phyloP scores from a whole-genome alignment of 768 basidiomycete species.

The Leccinum longicurvipes region DNA sequence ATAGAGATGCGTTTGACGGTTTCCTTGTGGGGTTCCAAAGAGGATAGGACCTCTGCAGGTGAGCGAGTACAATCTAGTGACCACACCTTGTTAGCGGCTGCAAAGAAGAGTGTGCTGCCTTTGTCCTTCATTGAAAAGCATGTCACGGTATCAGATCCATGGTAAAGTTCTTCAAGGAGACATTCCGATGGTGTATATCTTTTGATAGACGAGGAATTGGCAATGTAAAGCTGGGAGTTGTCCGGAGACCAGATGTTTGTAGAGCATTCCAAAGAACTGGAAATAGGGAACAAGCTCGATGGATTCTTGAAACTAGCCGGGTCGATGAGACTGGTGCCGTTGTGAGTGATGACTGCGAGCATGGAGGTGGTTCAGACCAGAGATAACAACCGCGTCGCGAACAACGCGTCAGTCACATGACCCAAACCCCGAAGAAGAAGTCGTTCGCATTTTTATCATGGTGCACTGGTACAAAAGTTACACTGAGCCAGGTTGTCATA shows the following conservation, averaged over 20 bases:
- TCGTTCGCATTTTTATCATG: too few species aligned
- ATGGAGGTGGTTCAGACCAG: constrained; percentile 30
- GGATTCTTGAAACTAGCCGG: constrained; percentile 44
- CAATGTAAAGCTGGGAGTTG: constrained; percentile 52
- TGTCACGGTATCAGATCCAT: constrained; percentile 25
- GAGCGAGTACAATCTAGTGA: constrained; percentile 45
- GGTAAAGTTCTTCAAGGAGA: constrained; percentile 43
- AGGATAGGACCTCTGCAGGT: constrained; percentile 41
- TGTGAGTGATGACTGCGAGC: constrained; percentile 53
- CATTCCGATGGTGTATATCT: constrained; percentile 50
- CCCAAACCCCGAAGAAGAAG: too few species aligned
- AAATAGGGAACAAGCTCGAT: constrained; percentile 40
- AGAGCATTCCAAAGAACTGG: constrained; percentile 27
- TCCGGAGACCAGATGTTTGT: constrained; percentile 52
- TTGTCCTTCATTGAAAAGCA: constrained; percentile 35
- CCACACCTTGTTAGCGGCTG: constrained; percentile 43
- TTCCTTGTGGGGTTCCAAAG: constrained; percentile 50
- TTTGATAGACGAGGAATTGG: constrained; percentile 45
- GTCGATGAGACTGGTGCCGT: constrained; percentile 48
- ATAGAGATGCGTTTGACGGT: constrained; percentile 53
- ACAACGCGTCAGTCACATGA: constrained; percentile 27
- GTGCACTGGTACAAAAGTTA: too few species aligned
- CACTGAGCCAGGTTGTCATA: too few species aligned
- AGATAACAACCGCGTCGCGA: constrained; percentile 15
- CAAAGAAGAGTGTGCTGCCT: constrained; percentile 45